Evolutionary conservation across 2,329 filamentous ascomycete genomes (phyloP), one percentile per base, ranked within the genome.

Genomic region (Colletotrichum liriopes): DNA sequence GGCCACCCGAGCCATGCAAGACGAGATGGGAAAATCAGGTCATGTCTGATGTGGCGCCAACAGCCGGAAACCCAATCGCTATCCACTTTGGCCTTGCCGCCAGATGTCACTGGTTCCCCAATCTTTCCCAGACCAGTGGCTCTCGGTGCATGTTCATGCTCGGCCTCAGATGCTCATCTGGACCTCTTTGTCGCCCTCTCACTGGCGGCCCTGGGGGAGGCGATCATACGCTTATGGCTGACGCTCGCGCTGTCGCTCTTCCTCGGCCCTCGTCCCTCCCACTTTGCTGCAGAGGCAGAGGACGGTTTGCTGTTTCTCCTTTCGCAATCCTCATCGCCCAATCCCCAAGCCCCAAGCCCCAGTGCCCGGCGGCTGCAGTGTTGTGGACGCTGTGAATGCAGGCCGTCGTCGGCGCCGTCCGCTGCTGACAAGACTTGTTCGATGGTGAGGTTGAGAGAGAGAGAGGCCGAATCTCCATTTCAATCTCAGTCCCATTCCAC

Each of bases 11-110:
- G 37, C 63, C 45, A 71, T 67, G 68, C 56, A 51, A 37, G 41
- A 62, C 54, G 37, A 54, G 35, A 54, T 37, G 8, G 7, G 5
- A 62, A 63, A 64, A 72, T 68, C 65, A 68, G 65, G 65, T 26
- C 69, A 72, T 54, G 37, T 72, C 52, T 47, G 65, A 68, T 69
- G 58, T 68, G 58, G 58, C 69, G 69, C 69, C 59, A 59, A 60
- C 58, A 47, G 52, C 29, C 35, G 52, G 37, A 69, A 37, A n/a
- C 32, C 62, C 37, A 56, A 35, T 55, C 62, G 11, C 37, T 32
- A 11, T 41, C 41, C 29, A 47, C 26, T 47, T 35, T 45, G 58
- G 11, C 29, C 29, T 54, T 54, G 29, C 51, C 51, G 51, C 51
- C 51, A 29, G 18, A n/a, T 32, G 18, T 51, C 51, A 54, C 32